Evolutionary conservation across 2,329 filamentous ascomycete species (phyloP).

Genomic region (Neofusicoccum kwambonambiense): DNA sequence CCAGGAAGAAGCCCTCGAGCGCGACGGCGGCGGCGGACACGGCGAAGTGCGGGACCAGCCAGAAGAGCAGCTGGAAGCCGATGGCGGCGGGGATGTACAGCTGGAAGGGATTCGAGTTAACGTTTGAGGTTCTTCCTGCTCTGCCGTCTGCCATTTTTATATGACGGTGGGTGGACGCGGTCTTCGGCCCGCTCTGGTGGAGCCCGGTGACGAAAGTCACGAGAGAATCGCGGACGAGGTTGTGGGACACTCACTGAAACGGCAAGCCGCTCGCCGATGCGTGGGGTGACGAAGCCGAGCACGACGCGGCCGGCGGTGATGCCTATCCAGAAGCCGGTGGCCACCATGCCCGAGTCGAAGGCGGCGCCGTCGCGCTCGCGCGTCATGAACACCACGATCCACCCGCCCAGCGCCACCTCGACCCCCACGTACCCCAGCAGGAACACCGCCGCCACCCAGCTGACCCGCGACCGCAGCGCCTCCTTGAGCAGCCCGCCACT

Average conservation of each 20-base stretch:
- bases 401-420: conserved; percentile 74
- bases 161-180: no score
- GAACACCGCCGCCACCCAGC: conserved; percentile 71
- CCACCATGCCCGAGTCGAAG: conserved; percentile 21
- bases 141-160: no score
- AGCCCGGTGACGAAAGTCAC: no score
- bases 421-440: conserved; percentile 75
- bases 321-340: conserved; percentile 23
- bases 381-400: conserved; percentile 89
- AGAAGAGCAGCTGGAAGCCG: conserved; percentile 22
- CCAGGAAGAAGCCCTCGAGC: conserved; percentile 22
- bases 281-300: conserved; percentile 22
- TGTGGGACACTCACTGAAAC: conserved; percentile 17
- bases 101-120: not conserved
- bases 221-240: not conserved
- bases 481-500: conserved; percentile 52
- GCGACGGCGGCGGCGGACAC: conserved; percentile 21
- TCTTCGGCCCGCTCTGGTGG: no score
- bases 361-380: conserved; percentile 56
- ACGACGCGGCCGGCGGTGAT: conserved; percentile 21
- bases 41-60: conserved; percentile 22
- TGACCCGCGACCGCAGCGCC: conserved; percentile 54
- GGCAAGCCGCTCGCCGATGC: conserved; percentile 22
- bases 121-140: no score
- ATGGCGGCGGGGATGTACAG: conserved; percentile 19